Conservation (phyloP, 148 eudicot genomes). For the Drosera capensis region DNA sequence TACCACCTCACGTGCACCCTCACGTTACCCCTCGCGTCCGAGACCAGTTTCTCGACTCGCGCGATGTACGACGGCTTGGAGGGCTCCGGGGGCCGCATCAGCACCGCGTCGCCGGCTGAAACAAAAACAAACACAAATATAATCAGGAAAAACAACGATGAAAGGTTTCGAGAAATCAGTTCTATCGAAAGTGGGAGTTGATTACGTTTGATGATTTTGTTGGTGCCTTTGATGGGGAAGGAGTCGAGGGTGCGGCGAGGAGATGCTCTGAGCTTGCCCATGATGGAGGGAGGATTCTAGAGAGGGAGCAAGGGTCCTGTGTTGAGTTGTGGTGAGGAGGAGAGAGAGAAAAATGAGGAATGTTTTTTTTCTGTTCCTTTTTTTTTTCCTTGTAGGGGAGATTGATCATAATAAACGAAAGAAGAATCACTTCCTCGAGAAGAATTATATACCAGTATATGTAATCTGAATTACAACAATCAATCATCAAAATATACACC, state of each 20-base stretch:
- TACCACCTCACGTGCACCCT: slow-evolving; percentile 70
- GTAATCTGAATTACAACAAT: no score
- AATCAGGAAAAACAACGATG: background rate
- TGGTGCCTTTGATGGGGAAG: slow-evolving; percentile 44
- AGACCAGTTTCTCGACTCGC: slow-evolving; percentile 43
- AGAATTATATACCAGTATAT: no score
- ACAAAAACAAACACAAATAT: background rate
- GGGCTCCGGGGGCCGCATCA: slow-evolving; percentile 61
- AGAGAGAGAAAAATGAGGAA: no score
- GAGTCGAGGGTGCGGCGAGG: slow-evolving; percentile 46
- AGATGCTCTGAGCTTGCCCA: slow-evolving; percentile 51
- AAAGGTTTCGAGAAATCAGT: background rate
- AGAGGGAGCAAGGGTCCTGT: no score
- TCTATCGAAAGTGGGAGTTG: slow-evolving; percentile 1
- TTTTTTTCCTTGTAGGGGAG: no score
- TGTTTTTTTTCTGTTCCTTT: no score
- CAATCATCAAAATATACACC: no score
- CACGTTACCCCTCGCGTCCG: slow-evolving; percentile 41
- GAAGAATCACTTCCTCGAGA: no score
- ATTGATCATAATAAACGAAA: no score
- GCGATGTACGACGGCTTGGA: slow-evolving; percentile 74
- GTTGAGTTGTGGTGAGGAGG: no score
- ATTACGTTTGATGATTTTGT: slow-evolving; percentile 41
- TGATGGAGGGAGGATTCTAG: slow-evolving; percentile 6
- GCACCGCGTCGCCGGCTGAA: slow-evolving; percentile 64